A percentile compares a stretch with the other conserved stretches of the same genome.
Conservation (phyloP, 441 rosid species). For the Pelargonium cotyledonis region DNA sequence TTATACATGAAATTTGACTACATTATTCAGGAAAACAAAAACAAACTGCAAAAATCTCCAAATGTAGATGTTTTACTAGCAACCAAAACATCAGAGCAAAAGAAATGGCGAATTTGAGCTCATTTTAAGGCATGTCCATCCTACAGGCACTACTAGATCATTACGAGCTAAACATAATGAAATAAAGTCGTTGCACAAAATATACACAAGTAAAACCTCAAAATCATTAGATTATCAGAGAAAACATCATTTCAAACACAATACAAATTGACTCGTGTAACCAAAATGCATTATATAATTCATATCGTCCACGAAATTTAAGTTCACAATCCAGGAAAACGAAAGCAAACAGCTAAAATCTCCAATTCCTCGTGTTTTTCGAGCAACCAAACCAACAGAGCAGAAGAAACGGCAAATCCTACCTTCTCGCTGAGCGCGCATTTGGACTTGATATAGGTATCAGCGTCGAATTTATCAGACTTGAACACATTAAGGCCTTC, state of each 20-base stretch:
- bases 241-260: not conserved
- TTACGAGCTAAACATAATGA: not conserved
- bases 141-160: not conserved
- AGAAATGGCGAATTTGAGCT: not conserved
- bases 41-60: not conserved
- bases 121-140: no score
- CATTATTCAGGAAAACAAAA: not conserved
- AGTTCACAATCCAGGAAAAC: not conserved
- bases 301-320: not conserved
- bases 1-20: not conserved
- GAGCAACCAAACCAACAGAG: not conserved
- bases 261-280: not conserved
- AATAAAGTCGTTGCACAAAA: not conserved
- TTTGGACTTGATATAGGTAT: constrained; percentile 81
- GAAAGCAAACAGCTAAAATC: not conserved
- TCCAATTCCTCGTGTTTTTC: not conserved
- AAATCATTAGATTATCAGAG: not conserved
- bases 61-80: not conserved
- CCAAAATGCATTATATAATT: not conserved
- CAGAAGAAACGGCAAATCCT: not conserved
- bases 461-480: constrained; percentile 92
- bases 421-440: constrained; percentile 97
- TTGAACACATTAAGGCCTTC: constrained; percentile 78
- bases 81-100: not conserved
- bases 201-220: not conserved